Evolutionary conservation across 768 basidiomycete species (phyloP), one percentile per base, ranked within the genome.

Genomic region (Amanita thiersii): DNA sequence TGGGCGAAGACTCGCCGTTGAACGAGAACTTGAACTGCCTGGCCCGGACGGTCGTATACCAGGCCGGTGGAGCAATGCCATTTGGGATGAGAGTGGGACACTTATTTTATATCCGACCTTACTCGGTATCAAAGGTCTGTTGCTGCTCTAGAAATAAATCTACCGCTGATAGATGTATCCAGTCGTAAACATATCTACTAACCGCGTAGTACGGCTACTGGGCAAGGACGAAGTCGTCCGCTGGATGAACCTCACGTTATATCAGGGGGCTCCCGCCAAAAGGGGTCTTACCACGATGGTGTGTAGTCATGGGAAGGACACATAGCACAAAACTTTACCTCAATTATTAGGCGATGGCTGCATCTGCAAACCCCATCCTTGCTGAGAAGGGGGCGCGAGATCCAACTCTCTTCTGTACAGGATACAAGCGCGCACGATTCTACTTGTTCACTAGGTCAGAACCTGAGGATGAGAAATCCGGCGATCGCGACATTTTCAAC

Each of bases 31-130:
- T 31, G 92, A 97, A 63, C 64, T 84, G 42, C 79, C 83, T 26
- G 83, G 80, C 9, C 77, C 79, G 3, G 86, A 87, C 55, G 82
- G 81, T 20, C 69, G 66, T 39, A 66, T 75, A 44, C 83, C 79
- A 40, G 86, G 81, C 17, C 75, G 79, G 52, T 91, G 86, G 71
- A 86, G 79, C 19, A 93, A 88, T 56, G 87, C 81, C 1, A 74
- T 91, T n/a, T 99, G 93, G 93, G 96, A 99, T 55, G 96, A 99
- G 62, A 92, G 86, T 48, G 93, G 94, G 3, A 84, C 89, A 11
- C 96, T 99, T 56, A 68, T 98, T 14, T 60, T 99, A 23, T 99
- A 98, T 55, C 89, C 94, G 12, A 90, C 92, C 0, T 63, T 99
- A 47, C 68, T 97, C 32, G 96, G 96, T 1, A 84, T 99, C 51